Evolutionary conservation across 768 basidiomycete genomes (phyloP).

Genomic region (Lentinula lateritia): DNA sequence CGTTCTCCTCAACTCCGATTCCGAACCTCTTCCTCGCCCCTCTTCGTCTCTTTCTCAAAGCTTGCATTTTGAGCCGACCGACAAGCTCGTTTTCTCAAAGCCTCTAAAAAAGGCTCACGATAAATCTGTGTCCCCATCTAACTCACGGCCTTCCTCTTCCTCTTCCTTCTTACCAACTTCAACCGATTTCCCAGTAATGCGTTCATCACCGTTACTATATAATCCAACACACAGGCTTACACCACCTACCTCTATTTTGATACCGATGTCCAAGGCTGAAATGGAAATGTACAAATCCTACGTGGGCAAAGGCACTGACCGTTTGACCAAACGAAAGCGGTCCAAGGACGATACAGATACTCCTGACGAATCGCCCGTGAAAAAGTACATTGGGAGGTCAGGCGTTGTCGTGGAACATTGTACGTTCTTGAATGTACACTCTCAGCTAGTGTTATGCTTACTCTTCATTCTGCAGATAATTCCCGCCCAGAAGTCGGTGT

Average conservation of each 20-base stretch:
- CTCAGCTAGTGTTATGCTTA: background rate
- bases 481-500: constrained; percentile 88
- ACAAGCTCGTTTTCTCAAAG: constrained; percentile 26
- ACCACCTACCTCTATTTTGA: constrained; percentile 53
- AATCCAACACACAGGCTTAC: constrained; percentile 59
- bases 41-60: constrained; percentile 40
- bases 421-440: constrained; percentile 30
- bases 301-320: constrained; percentile 50
- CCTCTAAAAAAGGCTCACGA: constrained; percentile 16
- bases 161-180: constrained; percentile 24
- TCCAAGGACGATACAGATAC: constrained; percentile 31
- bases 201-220: constrained; percentile 45
- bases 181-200: constrained; percentile 27
- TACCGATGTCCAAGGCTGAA: constrained; percentile 61
- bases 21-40: constrained; percentile 30
- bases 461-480: constrained; percentile 59
- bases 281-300: constrained; percentile 52
- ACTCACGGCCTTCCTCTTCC: constrained; percentile 32
- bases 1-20: constrained; percentile 60
- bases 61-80: constrained; percentile 22
- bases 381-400: constrained; percentile 63
- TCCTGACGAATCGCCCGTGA: constrained; percentile 32
- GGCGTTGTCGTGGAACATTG: constrained; percentile 76
- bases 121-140: constrained; percentile 1
- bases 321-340: constrained; percentile 52